These are phyloP conservation scores for Phoenix roebelenii DNA, from an alignment of 176 grass and related monocot genomes.

Conservation along the genomic window DNA sequence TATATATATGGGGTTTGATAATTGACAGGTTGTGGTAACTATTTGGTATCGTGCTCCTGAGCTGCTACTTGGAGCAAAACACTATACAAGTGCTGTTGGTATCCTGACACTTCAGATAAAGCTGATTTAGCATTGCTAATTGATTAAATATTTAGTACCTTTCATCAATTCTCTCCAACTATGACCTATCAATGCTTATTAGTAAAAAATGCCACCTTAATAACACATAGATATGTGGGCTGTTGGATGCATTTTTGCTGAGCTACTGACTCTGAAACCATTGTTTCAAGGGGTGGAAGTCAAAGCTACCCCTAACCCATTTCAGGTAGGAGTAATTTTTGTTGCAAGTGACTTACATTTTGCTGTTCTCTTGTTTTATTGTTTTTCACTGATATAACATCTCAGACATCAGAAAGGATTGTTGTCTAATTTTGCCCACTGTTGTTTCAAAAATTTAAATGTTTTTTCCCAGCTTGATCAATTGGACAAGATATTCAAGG, in stretches of 20 bases:
- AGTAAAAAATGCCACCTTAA: slow-evolving; percentile 30
- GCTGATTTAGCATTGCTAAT: no score
- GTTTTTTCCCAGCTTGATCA: slow-evolving; percentile 77
- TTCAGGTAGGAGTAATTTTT: slow-evolving; percentile 55
- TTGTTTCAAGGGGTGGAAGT: slow-evolving; percentile 98
- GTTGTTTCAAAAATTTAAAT: slow-evolving; percentile 29
- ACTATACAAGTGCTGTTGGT: slow-evolving; percentile 98
- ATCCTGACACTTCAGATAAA: slow-evolving; percentile 30
- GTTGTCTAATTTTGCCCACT: slow-evolving; percentile 11
- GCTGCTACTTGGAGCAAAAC: slow-evolving; percentile 88
- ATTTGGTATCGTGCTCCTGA: slow-evolving; percentile 98
- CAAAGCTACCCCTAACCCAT: slow-evolving; percentile 85
- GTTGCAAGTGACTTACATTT: neutral
- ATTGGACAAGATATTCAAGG: slow-evolving; percentile 99
- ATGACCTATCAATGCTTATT: no score
- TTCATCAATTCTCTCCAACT: no score
- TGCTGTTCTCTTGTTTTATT: neutral
- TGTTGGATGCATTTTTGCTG: slow-evolving; percentile 99
- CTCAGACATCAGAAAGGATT: slow-evolving; percentile 2
- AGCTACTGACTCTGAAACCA: slow-evolving; percentile 90
- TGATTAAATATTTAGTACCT: no score
- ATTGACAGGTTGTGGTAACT: slow-evolving; percentile 86
- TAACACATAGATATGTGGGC: slow-evolving; percentile 92
- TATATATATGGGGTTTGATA: neutral
- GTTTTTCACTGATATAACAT: neutral